A percentile compares a stretch with the other conserved stretches of the same genome.
phyloP scores from a whole-genome alignment of 345 rosid species.

The Camelina neglecta region DNA sequence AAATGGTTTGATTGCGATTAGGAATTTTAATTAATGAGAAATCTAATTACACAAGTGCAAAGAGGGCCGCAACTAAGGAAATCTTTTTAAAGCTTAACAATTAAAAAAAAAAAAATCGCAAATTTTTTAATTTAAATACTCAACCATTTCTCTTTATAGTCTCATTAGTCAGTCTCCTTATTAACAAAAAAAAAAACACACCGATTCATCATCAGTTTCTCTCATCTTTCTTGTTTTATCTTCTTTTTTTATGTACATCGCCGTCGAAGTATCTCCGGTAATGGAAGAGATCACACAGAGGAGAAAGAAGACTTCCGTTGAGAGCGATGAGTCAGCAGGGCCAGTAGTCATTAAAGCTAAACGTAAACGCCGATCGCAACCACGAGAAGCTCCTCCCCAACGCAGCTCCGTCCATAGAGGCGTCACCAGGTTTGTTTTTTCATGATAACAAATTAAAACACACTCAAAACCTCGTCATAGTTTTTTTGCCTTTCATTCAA shows the following conservation, averaged over 20 bases:
- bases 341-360: slow-evolving; percentile 55
- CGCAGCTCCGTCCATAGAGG: slow-evolving; percentile 91
- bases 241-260: slow-evolving; percentile 4
- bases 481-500: neutral
- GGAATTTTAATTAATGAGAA: slow-evolving; percentile 18
- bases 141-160: slow-evolving; percentile 40
- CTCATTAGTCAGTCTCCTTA: slow-evolving; percentile 19
- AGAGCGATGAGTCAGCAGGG: slow-evolving; percentile 27
- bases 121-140: slow-evolving; percentile 28
- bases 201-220: slow-evolving; percentile 7
- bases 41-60: slow-evolving; percentile 34
- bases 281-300: slow-evolving; percentile 26
- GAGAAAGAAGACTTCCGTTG: slow-evolving; percentile 23
- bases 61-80: slow-evolving; percentile 38
- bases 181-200: neutral
- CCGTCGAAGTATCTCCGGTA: slow-evolving; percentile 21
- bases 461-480: slow-evolving; percentile 1
- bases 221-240: slow-evolving; percentile 8
- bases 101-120: neutral
- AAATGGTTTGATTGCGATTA: slow-evolving; percentile 15
- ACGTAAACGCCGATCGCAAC: slow-evolving; percentile 77
- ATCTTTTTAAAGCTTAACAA: neutral
- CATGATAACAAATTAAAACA: neutral
- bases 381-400: slow-evolving; percentile 86
- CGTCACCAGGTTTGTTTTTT: slow-evolving; percentile 64